Evolutionary conservation across 345 rosid genomes (phyloP), one percentile per base, ranked within the genome.

Genomic region (Rhizophora apiculata): DNA sequence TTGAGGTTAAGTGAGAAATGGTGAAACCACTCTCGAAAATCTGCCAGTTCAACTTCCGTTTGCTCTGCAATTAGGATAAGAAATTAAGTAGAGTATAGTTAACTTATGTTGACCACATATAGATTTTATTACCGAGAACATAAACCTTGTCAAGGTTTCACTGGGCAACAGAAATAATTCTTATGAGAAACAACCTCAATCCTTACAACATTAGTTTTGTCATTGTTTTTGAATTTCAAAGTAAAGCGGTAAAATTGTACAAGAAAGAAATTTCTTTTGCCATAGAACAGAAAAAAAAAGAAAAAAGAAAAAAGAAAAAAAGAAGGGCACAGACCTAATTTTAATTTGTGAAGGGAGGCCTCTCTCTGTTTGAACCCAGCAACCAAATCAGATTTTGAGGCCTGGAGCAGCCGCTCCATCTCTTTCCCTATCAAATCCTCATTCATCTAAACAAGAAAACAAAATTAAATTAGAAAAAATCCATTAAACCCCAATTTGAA

Each of bases 1-100:
- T 77, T 71, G 55, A 78, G 56, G 63, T 64, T 82, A 32, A 70
- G 68, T 46, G 78, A 73, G 63, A 88, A 82, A 67, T 66, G 65
- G 82, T 86, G 82, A 70, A 88, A 85, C 83, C 81, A 83, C 43
- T 79, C 78, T 78, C 62, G 81, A 72, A 90, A 83, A 85, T 90
- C 98, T 62, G 63, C 69, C 76, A 86, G 75, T 68, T 87, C 93
- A 9, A 85, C 96, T 76, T 83, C 68, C 7, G 87, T 65, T 75
- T 83, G 69, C 62, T 82, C 99, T 92, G 92, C 73, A 83, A 58
- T 67, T 32, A 32, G 58, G 64, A 68, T 60, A 19, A 53, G 43
- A 37, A 21, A 57, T 24, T 1, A 21, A n/a, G 34, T 1, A 16
- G 52, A 27, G 4, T 30, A 62, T 27, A 20, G 26, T 57, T 53